Percentiles rank a stretch among this genome's conserved stretches.
These are phyloP conservation scores for Tephrocybe rancida DNA, from an alignment of 768 basidiomycete genomes.

Conservation along the genomic window DNA sequence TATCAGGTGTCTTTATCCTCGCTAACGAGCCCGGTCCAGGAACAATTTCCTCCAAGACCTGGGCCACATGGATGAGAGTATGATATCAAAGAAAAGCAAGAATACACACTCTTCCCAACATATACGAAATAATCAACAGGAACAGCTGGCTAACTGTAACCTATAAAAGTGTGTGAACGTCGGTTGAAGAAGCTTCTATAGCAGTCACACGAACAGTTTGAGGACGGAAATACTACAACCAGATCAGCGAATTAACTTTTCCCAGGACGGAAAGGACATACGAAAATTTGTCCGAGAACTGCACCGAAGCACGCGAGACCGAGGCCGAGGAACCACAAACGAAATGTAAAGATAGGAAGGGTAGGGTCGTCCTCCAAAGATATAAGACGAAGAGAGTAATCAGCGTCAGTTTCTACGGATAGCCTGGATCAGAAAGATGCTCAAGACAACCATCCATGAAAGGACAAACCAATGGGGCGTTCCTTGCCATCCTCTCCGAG, in stretches of 20 bases:
- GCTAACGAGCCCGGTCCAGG: constrained; percentile 30
- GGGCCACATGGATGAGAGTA: constrained; percentile 28
- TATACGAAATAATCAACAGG: constrained; percentile 53
- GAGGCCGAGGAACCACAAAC: constrained; percentile 56
- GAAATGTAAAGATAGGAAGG: constrained; percentile 52
- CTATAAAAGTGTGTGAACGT: too few species aligned
- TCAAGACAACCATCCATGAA: neutral
- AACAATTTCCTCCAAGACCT: constrained; percentile 38
- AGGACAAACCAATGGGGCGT: constrained; percentile 43
- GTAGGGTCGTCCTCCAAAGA: constrained; percentile 56
- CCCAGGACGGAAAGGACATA: constrained; percentile 19
- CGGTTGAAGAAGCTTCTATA: too few species aligned
- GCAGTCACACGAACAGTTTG: constrained; percentile 30
- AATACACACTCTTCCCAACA: constrained; percentile 43
- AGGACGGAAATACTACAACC: constrained; percentile 52
- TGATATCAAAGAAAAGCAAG: too few species aligned
- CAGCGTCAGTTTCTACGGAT: constrained; percentile 46
- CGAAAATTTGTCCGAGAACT: constrained; percentile 52
- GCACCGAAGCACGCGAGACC: constrained; percentile 59
- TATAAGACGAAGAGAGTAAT: constrained; percentile 49
- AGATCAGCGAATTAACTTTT: neutral
- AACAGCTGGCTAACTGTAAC: constrained; percentile 40
- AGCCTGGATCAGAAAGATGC: neutral
- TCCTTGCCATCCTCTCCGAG: constrained; percentile 50
- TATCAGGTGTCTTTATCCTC: constrained; percentile 30